Evolutionary conservation across 1,284 basidiomycete species (phyloP).

Genomic region (Retiboletus flavoniger): DNA sequence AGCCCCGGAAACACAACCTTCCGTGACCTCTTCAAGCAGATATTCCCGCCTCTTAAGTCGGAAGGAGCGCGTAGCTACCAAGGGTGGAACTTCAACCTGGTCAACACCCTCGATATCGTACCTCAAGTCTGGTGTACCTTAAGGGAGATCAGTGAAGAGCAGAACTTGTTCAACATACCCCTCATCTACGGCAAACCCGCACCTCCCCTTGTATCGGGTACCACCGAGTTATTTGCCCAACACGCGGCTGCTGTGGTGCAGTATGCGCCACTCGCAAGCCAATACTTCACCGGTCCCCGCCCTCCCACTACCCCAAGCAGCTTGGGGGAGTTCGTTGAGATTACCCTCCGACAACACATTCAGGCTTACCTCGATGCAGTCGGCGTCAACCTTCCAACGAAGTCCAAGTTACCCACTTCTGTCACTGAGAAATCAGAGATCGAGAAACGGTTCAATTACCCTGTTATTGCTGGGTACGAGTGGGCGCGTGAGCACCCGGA

Average conservation of each 20-base stretch:
- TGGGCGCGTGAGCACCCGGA: conserved; percentile 8
- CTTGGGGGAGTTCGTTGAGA: not conserved
- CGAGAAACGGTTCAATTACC: not conserved
- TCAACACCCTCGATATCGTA: conserved; percentile 11
- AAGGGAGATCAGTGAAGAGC: not conserved
- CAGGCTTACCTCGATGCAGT: not conserved
- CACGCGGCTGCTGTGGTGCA: not conserved
- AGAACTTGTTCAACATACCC: conserved; percentile 14
- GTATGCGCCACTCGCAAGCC: conserved; percentile 13
- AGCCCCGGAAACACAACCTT: conserved; percentile 16
- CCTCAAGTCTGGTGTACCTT: conserved; percentile 14
- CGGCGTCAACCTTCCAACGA: not conserved
- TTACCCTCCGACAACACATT: not conserved
- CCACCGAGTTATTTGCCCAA: not conserved
- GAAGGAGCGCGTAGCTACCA: not conserved
- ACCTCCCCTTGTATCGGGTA: not conserved
- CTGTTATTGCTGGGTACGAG: conserved; percentile 8
- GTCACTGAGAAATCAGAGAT: conserved; percentile 1
- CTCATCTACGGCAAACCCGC: conserved; percentile 6
- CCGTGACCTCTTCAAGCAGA: conserved; percentile 7
- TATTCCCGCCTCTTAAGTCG: conserved; percentile 2
- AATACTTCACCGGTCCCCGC: not conserved
- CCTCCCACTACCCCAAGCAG: not conserved
- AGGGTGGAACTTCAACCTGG: conserved; percentile 18
- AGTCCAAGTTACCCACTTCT: not conserved